Conservation (phyloP, 805 yeast genomes). For the Yamadazyma laniorum region DNA sequence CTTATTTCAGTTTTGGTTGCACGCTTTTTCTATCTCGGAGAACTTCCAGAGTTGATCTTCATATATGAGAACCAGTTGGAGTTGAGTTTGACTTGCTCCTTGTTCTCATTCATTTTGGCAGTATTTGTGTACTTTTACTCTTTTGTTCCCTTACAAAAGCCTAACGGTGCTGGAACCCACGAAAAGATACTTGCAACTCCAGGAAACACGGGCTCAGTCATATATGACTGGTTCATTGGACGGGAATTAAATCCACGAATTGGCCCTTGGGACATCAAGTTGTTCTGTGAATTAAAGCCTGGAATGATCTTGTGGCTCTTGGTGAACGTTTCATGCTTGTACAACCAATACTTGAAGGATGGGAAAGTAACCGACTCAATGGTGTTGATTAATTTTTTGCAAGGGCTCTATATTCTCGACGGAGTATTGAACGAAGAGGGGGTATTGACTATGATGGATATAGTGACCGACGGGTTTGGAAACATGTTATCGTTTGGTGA, state of each 20-base stretch:
- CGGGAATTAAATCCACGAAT: slow-evolving; percentile 92
- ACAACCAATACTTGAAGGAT: slow-evolving; percentile 65
- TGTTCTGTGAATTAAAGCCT: slow-evolving; percentile 92
- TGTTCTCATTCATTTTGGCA: slow-evolving; percentile 65
- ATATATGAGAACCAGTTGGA: slow-evolving; percentile 67
- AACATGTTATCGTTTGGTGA: slow-evolving; percentile 96
- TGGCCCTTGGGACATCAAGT: slow-evolving; percentile 81
- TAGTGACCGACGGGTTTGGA: slow-evolving; percentile 95
- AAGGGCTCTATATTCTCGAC: slow-evolving; percentile 82
- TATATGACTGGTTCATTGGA: slow-evolving; percentile 97
- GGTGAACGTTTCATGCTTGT: slow-evolving; percentile 74
- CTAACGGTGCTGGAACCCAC: slow-evolving; percentile 53
- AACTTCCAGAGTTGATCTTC: slow-evolving; percentile 76
- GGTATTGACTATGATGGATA: slow-evolving; percentile 88
- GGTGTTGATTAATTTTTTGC: slow-evolving; percentile 63
- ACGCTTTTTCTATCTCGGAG: slow-evolving; percentile 46
- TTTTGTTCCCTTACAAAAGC: slow-evolving; percentile 52
- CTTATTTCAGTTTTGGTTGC: slow-evolving; percentile 41
- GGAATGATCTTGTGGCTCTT: slow-evolving; percentile 86
- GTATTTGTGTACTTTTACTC: slow-evolving; percentile 64
- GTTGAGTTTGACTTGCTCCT: slow-evolving; percentile 58
- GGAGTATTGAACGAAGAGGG: slow-evolving; percentile 93
- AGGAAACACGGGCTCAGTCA: slow-evolving; percentile 73
- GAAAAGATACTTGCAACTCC: slow-evolving; percentile 79
- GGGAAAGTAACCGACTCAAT: slow-evolving; percentile 72